Conservation (phyloP, 345 rosid species). For the Eucalyptus pauciflora region DNA sequence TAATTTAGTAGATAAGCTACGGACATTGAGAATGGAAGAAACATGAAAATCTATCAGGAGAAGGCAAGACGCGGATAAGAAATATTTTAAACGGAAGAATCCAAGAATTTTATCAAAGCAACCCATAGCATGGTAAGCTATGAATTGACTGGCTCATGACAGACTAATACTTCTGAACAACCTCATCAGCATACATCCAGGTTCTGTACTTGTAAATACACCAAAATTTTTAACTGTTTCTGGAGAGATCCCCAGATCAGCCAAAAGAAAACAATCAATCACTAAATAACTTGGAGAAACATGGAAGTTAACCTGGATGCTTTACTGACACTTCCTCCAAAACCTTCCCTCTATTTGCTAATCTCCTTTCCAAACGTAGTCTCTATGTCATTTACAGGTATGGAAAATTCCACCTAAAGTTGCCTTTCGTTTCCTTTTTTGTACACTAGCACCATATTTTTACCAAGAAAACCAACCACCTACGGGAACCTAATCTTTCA, state of each 20-base stretch:
- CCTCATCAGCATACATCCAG: neutral
- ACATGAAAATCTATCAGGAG: neutral
- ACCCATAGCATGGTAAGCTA: neutral
- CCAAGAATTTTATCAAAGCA: neutral
- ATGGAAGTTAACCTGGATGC: neutral
- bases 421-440: neutral
- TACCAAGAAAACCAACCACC: neutral
- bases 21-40: neutral
- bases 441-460: neutral
- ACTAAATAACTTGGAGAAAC: neutral
- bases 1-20: neutral
- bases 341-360: neutral
- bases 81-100: neutral
- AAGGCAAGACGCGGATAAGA: neutral
- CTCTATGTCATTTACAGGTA: neutral
- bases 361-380: neutral
- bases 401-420: neutral
- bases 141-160: neutral
- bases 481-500: neutral
- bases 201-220: neutral
- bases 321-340: neutral
- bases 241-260: neutral
- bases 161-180: neutral
- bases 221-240: neutral
- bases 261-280: neutral